phyloP scores from a whole-genome alignment of 139 green algal genomes.

The Asterochloris sp. region DNA sequence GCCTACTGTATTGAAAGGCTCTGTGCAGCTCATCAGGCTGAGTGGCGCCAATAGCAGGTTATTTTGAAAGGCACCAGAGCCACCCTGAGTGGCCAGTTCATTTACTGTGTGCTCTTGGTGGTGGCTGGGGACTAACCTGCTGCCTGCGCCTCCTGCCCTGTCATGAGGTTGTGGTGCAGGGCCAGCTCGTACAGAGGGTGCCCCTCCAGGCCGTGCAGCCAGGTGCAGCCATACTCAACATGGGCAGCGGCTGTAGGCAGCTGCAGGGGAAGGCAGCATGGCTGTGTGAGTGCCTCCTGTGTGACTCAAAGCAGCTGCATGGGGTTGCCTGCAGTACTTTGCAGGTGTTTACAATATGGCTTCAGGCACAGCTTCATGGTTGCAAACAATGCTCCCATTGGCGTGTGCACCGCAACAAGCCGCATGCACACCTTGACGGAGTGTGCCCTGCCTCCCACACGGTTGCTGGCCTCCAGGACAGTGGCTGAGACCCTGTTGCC shows the following conservation, averaged over 20 bases:
- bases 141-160: neutral
- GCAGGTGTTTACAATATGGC: neutral
- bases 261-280: neutral
- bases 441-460: conserved; percentile 12
- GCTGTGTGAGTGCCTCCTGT: no score
- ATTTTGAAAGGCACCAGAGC: no score
- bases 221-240: conserved; percentile 19
- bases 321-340: no score
- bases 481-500: neutral
- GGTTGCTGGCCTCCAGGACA: conserved; percentile 9
- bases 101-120: no score
- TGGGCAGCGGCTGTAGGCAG: neutral
- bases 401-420: neutral
- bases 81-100: no score
- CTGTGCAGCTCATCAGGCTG: no score
- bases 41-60: no score
- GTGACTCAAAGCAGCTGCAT: no score
- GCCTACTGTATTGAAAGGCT: no score
- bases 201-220: conserved; percentile 14
- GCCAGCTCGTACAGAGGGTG: conserved; percentile 22
- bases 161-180: conserved; percentile 4
- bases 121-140: neutral
- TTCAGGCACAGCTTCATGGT: neutral
- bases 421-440: neutral
- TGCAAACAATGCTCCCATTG: no score